These are phyloP conservation scores for Neurospora sp. DNA, from an alignment of 495 filamentous ascomycete genomes.

Conservation along the genomic window DNA sequence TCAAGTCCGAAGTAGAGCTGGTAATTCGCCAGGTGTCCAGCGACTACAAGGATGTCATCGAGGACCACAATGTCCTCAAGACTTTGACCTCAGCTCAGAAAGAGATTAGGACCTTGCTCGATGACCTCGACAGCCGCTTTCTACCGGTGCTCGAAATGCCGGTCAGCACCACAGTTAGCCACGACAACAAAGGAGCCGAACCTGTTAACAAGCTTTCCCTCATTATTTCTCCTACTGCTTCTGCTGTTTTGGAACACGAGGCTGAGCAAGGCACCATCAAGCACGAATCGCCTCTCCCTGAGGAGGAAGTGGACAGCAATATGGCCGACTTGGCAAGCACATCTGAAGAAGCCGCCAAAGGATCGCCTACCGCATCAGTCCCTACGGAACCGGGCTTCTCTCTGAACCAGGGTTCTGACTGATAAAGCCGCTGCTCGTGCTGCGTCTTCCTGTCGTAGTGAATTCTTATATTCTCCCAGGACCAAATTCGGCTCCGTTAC, in stretches of 20 bases:
- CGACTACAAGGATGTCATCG: slow-evolving; percentile 34
- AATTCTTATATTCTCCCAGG: too few relatives aligned
- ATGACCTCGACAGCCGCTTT: slow-evolving; percentile 3
- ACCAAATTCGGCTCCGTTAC: background rate
- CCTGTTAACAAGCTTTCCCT: background rate
- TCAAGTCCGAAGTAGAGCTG: background rate
- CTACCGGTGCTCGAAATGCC: background rate
- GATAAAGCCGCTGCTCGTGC: background rate
- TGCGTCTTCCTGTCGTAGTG: background rate
- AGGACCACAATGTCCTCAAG: slow-evolving; percentile 9
- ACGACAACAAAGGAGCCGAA: background rate
- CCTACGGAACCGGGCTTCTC: background rate
- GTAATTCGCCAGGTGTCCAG: background rate
- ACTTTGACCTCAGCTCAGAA: background rate
- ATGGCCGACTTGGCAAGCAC: background rate
- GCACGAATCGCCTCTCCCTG: background rate
- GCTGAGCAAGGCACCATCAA: background rate
- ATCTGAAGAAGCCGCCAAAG: background rate
- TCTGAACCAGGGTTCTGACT: background rate
- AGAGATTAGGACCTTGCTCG: background rate
- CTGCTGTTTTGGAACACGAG: background rate
- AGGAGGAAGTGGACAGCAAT: background rate
- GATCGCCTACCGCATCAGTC: background rate
- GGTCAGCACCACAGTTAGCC: background rate
- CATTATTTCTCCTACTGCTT: background rate